Base-by-base conservation (phyloP, 2,329 filamentous ascomycete species). In the Fusarium miscanthi region DNA sequence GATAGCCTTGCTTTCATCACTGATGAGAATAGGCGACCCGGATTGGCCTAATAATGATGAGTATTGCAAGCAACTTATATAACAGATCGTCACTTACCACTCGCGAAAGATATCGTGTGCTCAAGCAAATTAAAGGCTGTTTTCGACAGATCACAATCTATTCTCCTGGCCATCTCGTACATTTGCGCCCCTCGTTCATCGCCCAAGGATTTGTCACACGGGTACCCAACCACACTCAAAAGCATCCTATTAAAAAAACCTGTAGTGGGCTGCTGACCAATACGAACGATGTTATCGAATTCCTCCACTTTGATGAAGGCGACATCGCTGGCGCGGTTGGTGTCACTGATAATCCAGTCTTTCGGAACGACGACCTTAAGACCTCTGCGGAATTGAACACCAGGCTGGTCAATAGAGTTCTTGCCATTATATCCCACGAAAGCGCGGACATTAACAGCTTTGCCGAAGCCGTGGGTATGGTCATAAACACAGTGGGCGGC, bases 231-330 rank as follows among this genome's bases (percentile, higher is more conserved):
- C 5, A 54, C 35, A 8, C 51, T 42, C 2, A 19, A 8, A 41
- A 17, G 11, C 21, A 42, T 40, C 25, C 5, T 30, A 1, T 3
- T n/a, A 3, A 30, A 10, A 5, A 54, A 2, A 0, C 16, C 25
- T 0, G 5, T 4, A 31, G 51, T 40, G 2, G 51, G 35, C 3
- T 54, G 25, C 6, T 54, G 37, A 14, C 7, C 5, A 1, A 54
- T 19, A 42, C n/a, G 51, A 19, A 27, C 37, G 1, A 42, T 6
- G 2, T 54, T 9, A 11, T 2, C n/a, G 17, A 54, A 41, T 12
- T 19, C 19, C 4, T 54, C 51, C 11, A 54, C 51, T 7, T 23
- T 30, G 7, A 42, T 42, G 3, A 54, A 54, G 2, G 51, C 51
- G 8, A 54, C 33, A 6, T 54, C 51, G 2, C 37, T 42, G 7